phyloP scores from a whole-genome alignment of 352 stramenopile species.

The Phytophthora cactorum region DNA sequence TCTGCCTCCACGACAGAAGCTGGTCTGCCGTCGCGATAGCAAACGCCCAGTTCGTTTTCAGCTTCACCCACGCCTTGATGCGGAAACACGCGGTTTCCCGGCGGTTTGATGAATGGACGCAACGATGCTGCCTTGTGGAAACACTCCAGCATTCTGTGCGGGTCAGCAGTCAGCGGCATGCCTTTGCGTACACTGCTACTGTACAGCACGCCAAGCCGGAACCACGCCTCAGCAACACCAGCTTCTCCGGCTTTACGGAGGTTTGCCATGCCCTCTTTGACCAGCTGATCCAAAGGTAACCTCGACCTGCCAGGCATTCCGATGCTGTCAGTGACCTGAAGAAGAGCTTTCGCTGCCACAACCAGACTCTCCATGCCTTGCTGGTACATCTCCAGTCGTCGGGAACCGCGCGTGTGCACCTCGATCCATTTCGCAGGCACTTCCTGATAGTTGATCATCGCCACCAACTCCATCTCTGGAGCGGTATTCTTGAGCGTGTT shows the following conservation, averaged over 20 bases:
- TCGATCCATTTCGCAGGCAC: slow-evolving; percentile 40
- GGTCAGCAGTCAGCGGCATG: slow-evolving; percentile 30
- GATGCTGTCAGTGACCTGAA: slow-evolving; percentile 35
- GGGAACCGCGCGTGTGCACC: slow-evolving; percentile 26
- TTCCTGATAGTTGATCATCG: slow-evolving; percentile 45
- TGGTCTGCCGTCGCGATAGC: slow-evolving; percentile 40
- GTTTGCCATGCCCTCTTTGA: slow-evolving; percentile 27
- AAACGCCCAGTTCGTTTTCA: slow-evolving; percentile 45
- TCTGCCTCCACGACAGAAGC: slow-evolving; percentile 24
- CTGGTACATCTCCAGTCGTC: slow-evolving; percentile 28
- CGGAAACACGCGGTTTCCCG: slow-evolving; percentile 31
- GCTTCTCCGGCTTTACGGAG: slow-evolving; percentile 38
- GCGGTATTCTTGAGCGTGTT: slow-evolving; percentile 17
- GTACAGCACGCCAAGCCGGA: slow-evolving; percentile 46
- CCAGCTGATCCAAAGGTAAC: slow-evolving; percentile 18
- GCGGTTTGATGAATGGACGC: slow-evolving; percentile 41
- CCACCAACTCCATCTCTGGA: slow-evolving; percentile 28
- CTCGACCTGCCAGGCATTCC: slow-evolving; percentile 23
- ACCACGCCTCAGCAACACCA: slow-evolving; percentile 47
- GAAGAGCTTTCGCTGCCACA: slow-evolving; percentile 24
- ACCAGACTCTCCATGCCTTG: slow-evolving; percentile 30
- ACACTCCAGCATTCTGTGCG: slow-evolving; percentile 37
- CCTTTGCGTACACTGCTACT: slow-evolving; percentile 29
- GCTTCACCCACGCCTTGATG: slow-evolving; percentile 45
- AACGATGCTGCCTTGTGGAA: slow-evolving; percentile 42